A percentile compares a stretch with the other conserved stretches of the same genome.
Conservation (phyloP, 2,329 filamentous ascomycete species). For the Ophiocordyceps robertsii region DNA sequence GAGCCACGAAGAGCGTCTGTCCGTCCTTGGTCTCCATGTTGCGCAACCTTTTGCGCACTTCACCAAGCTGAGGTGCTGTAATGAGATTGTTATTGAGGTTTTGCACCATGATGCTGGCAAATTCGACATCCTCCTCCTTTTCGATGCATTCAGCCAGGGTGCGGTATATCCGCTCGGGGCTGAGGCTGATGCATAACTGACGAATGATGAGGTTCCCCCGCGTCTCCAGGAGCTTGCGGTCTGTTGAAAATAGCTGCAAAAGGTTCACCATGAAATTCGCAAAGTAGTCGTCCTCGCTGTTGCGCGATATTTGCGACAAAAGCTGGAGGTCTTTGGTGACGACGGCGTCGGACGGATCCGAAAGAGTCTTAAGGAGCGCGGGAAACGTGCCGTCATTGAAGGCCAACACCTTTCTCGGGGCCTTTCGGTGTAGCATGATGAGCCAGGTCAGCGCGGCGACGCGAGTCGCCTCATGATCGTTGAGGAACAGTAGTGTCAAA, state of each 20-base stretch:
- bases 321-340: conserved; percentile 90
- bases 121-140: conserved; percentile 95
- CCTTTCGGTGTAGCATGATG: conserved; percentile 94
- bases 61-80: conserved; percentile 84
- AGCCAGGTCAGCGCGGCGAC: conserved; percentile 92
- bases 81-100: conserved; percentile 99
- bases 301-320: conserved; percentile 87
- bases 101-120: conserved; percentile 98
- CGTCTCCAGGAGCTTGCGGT: conserved; percentile 79
- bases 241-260: conserved; percentile 87
- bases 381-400: conserved; percentile 98
- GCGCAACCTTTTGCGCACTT: conserved; percentile 76
- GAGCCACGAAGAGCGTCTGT: conserved; percentile 83
- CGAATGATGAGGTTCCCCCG: conserved; percentile 93
- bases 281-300: conserved; percentile 96
- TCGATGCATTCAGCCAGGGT: conserved; percentile 94
- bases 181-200: conserved; percentile 84
- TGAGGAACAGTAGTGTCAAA: conserved; percentile 82
- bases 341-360: conserved; percentile 87
- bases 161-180: conserved; percentile 87
- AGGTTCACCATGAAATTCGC: conserved; percentile 97
- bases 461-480: conserved; percentile 91
- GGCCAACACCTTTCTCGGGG: conserved; percentile 80
- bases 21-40: conserved; percentile 92
- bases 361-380: conserved; percentile 87